Evolutionary conservation across 169 alveolate genomes (phyloP).

Genomic region (Theileria orientalis): DNA sequence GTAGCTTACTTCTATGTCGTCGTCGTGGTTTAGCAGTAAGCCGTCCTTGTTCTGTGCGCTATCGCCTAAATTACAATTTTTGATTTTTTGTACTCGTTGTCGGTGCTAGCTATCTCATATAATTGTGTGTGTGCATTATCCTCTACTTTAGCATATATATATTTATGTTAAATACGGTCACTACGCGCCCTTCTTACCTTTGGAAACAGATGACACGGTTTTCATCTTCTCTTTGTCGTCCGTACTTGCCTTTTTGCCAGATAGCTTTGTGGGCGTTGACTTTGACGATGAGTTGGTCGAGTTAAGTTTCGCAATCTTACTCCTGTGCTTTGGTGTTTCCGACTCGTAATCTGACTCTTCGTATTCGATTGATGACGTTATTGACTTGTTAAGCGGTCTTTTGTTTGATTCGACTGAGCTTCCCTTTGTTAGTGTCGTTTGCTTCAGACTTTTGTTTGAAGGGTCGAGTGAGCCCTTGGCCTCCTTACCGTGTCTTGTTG

Average conservation of each 20-base stretch:
- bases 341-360: conserved; percentile 3
- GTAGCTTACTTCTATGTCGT: background rate
- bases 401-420: background rate
- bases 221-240: too few species aligned
- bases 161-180: too few species aligned
- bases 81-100: too few species aligned
- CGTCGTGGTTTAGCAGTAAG: background rate
- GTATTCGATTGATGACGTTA: background rate
- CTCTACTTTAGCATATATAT: too few species aligned
- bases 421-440: background rate
- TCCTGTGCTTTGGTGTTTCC: background rate
- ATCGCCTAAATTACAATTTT: background rate
- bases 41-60: background rate
- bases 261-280: conserved; percentile 9
- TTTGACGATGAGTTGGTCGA: conserved; percentile 3
- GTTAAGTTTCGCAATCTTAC: background rate
- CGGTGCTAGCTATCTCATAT: too few species aligned
- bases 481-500: background rate
- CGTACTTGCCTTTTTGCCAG: background rate
- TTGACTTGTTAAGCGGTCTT: background rate
- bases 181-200: too few species aligned
- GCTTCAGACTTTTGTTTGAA: background rate
- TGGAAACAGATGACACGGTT: background rate
- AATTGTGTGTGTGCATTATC: too few species aligned
- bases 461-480: background rate